Conservation (phyloP, 2,329 filamentous ascomycete genomes). For the Diaporthe ampelina region DNA sequence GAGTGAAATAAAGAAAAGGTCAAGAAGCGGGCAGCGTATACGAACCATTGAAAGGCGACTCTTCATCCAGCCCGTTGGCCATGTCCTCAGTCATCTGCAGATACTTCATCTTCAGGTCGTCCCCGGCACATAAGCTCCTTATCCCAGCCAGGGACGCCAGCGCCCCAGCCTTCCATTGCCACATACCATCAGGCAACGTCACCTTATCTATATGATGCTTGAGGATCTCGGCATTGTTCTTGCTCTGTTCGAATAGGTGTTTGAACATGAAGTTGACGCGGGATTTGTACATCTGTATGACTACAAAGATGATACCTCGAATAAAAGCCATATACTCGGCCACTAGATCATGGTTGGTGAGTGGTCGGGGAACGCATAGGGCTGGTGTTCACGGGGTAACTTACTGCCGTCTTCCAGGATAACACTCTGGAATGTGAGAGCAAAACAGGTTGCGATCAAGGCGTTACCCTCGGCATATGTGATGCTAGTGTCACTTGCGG, state of each 20-base stretch:
- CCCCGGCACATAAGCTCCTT: conserved; percentile 56
- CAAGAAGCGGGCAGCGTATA: conserved; percentile 2
- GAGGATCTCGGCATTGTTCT: conserved; percentile 54
- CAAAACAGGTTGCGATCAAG: conserved; percentile 71
- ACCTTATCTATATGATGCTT: conserved; percentile 58
- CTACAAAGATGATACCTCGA: conserved; percentile 68
- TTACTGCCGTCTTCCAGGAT: conserved; percentile 65
- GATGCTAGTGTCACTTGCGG: conserved; percentile 51
- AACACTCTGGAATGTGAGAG: conserved; percentile 71
- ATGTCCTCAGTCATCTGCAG: conserved; percentile 60
- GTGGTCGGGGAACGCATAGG: too few species aligned
- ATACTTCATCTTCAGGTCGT: conserved; percentile 61
- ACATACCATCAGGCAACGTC: conserved; percentile 59
- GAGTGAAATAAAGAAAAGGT: neutral
- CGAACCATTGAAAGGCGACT: conserved; percentile 65
- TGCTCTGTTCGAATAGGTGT: conserved; percentile 58
- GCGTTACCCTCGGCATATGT: conserved; percentile 66
- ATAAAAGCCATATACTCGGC: conserved; percentile 73
- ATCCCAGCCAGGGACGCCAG: conserved; percentile 58
- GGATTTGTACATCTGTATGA: conserved; percentile 66
- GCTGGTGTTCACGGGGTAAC: neutral
- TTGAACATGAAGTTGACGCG: conserved; percentile 65
- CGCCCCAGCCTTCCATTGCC: conserved; percentile 62
- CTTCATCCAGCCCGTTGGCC: conserved; percentile 65
- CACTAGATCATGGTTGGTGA: conserved; percentile 48